These are phyloP conservation scores for Candida arabinofermentans DNA, from an alignment of 805 yeast species.

Conservation along the genomic window DNA sequence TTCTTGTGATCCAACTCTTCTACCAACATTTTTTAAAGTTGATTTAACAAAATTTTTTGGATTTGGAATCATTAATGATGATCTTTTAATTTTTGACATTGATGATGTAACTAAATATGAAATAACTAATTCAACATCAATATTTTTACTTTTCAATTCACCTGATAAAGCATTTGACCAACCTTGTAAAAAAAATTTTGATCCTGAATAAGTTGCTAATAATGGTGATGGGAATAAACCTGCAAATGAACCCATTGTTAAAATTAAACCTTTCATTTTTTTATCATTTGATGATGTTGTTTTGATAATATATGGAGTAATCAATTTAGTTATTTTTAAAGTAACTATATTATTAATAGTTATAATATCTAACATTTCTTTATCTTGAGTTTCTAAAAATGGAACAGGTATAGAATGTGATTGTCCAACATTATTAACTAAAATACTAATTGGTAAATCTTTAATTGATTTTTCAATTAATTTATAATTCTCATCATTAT, in stretches of 20 bases:
- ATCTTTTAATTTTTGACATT: constrained; percentile 87
- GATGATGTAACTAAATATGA: constrained; percentile 92
- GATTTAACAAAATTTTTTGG: constrained; percentile 79
- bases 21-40: constrained; percentile 66
- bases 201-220: constrained; percentile 92
- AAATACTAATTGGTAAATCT: constrained; percentile 61
- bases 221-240: constrained; percentile 91
- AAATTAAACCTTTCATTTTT: constrained; percentile 63
- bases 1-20: constrained; percentile 90
- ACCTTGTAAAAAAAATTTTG: constrained; percentile 89
- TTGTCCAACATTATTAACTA: constrained; percentile 91
- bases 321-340: constrained; percentile 73
- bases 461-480: constrained; percentile 43
- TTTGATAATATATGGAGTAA: constrained; percentile 63
- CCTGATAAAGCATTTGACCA: constrained; percentile 91
- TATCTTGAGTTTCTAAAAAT: constrained; percentile 70
- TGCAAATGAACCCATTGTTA: constrained; percentile 97
- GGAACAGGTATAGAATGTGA: constrained; percentile 96
- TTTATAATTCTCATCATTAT: constrained; percentile 53
- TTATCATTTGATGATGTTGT: constrained; percentile 47
- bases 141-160: constrained; percentile 61
- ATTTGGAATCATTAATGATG: constrained; percentile 73
- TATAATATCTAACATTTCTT: constrained; percentile 75
- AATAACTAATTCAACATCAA: constrained; percentile 82
- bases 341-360: constrained; percentile 85